Percentiles rank a stretch among this genome's conserved stretches.
These are phyloP conservation scores for Diaporthe caulivora DNA, from an alignment of 2,329 filamentous ascomycete species.

Conservation along the genomic window DNA sequence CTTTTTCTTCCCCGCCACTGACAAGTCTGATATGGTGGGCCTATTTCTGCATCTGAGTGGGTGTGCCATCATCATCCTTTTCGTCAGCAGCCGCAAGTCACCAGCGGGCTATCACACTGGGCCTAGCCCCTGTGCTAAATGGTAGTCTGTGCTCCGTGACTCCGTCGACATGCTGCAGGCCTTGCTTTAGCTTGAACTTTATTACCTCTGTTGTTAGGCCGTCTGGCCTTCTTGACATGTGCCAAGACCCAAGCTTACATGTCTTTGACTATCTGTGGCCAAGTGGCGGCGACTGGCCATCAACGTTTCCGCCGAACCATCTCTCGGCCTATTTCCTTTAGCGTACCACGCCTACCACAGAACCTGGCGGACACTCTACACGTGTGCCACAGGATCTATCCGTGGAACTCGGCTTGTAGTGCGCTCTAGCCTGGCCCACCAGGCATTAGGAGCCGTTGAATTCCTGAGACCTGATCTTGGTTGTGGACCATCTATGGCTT, in stretches of 20 bases:
- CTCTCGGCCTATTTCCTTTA: constrained; percentile 23
- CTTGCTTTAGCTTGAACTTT: constrained; percentile 34
- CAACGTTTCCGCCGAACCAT: constrained; percentile 16
- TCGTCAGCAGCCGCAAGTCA: constrained; percentile 20
- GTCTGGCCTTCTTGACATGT: background rate
- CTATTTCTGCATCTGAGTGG: constrained; percentile 20
- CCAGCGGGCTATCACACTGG: constrained; percentile 11
- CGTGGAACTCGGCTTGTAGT: constrained; percentile 22
- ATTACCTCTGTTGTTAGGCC: constrained; percentile 16
- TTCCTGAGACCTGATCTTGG: constrained; percentile 9
- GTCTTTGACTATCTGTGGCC: constrained; percentile 22
- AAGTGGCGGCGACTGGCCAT: constrained; percentile 25
- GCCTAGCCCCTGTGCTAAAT: constrained; percentile 6
- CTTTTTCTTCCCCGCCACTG: constrained; percentile 13
- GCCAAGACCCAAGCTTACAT: constrained; percentile 13
- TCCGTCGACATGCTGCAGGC: constrained; percentile 32
- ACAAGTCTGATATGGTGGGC: constrained; percentile 20
- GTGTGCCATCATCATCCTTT: constrained; percentile 22
- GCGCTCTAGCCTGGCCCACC: constrained; percentile 26
- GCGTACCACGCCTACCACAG: constrained; percentile 16
- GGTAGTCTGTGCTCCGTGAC: constrained; percentile 32
- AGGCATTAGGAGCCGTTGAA: constrained; percentile 33
- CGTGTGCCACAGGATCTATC: constrained; percentile 22
- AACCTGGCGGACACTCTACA: constrained; percentile 2
- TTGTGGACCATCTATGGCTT: background rate